Base-by-base conservation (phyloP, 768 basidiomycete genomes). In the Termitomyces sp. region DNA sequence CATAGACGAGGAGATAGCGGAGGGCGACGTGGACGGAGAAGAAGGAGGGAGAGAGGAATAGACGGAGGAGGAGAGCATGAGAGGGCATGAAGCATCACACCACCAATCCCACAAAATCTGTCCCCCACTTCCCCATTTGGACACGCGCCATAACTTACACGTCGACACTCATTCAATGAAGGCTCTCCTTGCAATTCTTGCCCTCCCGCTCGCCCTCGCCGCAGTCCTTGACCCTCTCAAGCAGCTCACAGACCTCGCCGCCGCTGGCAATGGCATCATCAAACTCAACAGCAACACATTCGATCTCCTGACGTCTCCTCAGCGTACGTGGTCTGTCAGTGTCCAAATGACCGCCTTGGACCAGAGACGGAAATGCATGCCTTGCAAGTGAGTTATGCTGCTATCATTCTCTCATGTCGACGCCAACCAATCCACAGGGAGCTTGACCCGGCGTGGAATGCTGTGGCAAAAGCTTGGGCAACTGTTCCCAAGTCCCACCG, bases 11-110 rank as follows among this genome's bases (percentile, higher is more conserved):
- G 54, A 94, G 82, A 66, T 98, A 98, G 63, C 87, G 83, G 59
- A 98, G 85, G 29, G 94, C 94, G 62, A 95, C 88, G 76, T 95
- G 90, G 52, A 96, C 89, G 11, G 89, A 90, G 75, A 97, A 98
- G 77, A 91, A 98, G 33, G 86, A 85, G 4, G 91, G 89, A 18
- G 91, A 93, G 54, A 95, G 86, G 68, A 97, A 96, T 46, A 98
- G 85, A 29, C 94, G 88, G 52, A 98, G 82, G 50, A 95, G 86
- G 57, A 94, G 78, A 43, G 84, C 90, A 88, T 94, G 89, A 61
- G 88, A 89, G 69, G 79, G 74, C 76, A 81, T 80, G 52, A 25
- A 27, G 49, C 33, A 49, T 46, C 38, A 36, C 36, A 36, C 51
- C 18, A 39, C 50, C 50, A 27, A 29, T 52, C 40, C 42, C 16